Conservation (phyloP, 1,284 basidiomycete species). For the Tilletia setariae region DNA sequence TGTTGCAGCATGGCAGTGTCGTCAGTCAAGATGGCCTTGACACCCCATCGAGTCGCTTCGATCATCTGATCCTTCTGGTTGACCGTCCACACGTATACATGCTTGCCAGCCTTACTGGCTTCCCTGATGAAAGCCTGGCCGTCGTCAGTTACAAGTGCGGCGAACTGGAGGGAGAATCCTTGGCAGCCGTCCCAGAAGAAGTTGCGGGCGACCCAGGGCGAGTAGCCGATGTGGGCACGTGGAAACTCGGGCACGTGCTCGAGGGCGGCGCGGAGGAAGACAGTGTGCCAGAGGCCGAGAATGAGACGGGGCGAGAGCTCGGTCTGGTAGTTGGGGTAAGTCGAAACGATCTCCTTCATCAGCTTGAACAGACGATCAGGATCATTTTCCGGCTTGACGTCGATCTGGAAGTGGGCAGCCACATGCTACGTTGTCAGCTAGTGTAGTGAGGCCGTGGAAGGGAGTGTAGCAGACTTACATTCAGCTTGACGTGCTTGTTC, state of each 20-base stretch:
- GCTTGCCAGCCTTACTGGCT: slow-evolving; percentile 76
- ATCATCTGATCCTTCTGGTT: slow-evolving; percentile 89
- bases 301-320: slow-evolving; percentile 83
- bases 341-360: slow-evolving; percentile 72
- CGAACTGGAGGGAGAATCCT: slow-evolving; percentile 83
- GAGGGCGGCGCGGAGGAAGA: slow-evolving; percentile 76
- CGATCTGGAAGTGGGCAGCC: slow-evolving; percentile 59
- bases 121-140: slow-evolving; percentile 70
- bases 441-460: slow-evolving; percentile 57
- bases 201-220: slow-evolving; percentile 64
- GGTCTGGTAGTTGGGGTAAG: slow-evolving; percentile 73
- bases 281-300: slow-evolving; percentile 76
- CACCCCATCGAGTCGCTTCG: slow-evolving; percentile 88
- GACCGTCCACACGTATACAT: slow-evolving; percentile 90
- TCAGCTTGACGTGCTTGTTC: slow-evolving; percentile 51
- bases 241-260: slow-evolving; percentile 74
- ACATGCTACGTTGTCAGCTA: background rate
- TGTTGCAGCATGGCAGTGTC: slow-evolving; percentile 72
- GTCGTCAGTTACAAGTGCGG: slow-evolving; percentile 69
- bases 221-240: slow-evolving; percentile 79
- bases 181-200: slow-evolving; percentile 90
- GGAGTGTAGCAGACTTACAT: slow-evolving; percentile 26
- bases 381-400: slow-evolving; percentile 90
- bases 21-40: slow-evolving; percentile 85
- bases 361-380: slow-evolving; percentile 79